Evolutionary conservation across 768 basidiomycete species (phyloP), one percentile per base, ranked within the genome.

Genomic region (Lentinula boryana): DNA sequence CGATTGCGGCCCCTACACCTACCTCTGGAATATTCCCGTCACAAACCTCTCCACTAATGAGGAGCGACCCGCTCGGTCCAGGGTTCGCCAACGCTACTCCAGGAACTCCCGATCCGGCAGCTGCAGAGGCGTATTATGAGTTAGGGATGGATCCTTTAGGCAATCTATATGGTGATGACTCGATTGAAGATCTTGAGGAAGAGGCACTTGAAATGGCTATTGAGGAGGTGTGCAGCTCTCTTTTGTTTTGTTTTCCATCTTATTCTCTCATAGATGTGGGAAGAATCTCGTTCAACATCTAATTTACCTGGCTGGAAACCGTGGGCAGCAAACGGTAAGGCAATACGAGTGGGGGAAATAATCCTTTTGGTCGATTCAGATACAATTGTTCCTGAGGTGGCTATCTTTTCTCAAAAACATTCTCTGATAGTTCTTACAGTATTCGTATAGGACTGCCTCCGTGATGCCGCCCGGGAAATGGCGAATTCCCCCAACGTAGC

Each of bases 381-480:
- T 71, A 86, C 87, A 4, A 71, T 88, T 56, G 86, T 89, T 4
- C 90, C 92, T 4, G 88, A 88, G 72, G 75, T 75, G 3, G 68
- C 15, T 31, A 6, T 49, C 21, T 52, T 21, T 1, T 49, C 15
- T 6, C 15, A 15, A 59, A 5, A 21, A 2, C 10, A 16, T 7
- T 32, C 18, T 13, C 43, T 40, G 21, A 40, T 63, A 2, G 8
- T n/a, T 23, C 10, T 23, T 53, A 79, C 23, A 48, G 9, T 8
- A 6, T 5, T 23, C 16, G 0, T 16, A 33, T 35, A 51, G 74
- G 93, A 93, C 68, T 92, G 91, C 68, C 80, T 94, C 67, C 78
- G 91, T 38, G 91, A 94, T 71, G 93, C 93, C 1, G 91, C 90
- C 18, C 79, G 89, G 56, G 92, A 95, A 75, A 85, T 95, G 76